Conservation (phyloP, 345 rosid species). For the Erodium maritimum region DNA sequence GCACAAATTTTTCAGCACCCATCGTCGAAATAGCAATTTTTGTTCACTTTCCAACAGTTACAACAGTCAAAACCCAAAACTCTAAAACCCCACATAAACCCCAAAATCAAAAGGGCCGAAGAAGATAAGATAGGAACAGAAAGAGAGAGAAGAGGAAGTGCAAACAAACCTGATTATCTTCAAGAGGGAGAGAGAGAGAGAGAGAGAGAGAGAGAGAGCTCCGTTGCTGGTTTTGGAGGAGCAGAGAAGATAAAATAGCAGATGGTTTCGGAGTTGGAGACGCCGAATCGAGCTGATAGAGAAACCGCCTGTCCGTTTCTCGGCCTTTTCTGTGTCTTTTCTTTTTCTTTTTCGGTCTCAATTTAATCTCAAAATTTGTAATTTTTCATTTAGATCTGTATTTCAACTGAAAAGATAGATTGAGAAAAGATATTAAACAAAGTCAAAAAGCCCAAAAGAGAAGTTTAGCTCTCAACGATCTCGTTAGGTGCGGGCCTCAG, state of each 20-base stretch:
- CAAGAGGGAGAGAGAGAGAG: too few species aligned
- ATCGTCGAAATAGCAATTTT: too few species aligned
- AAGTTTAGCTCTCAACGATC: not conserved
- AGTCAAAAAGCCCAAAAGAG: not conserved
- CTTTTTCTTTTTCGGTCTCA: not conserved
- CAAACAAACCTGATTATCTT: not conserved
- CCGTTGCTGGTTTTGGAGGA: not conserved
- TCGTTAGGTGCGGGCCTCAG: not conserved
- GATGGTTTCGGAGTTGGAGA: not conserved
- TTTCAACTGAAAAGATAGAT: not conserved
- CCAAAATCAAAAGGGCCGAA: not conserved
- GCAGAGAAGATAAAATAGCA: too few species aligned
- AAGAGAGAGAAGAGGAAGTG: not conserved
- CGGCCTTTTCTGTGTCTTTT: not conserved
- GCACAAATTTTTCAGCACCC: too few species aligned
- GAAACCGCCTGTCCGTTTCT: not conserved
- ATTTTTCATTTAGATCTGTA: too few species aligned
- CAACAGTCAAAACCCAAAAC: not conserved
- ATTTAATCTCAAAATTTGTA: not conserved
- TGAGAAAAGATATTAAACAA: not conserved
- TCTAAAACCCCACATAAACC: not conserved
- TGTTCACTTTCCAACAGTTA: not conserved
- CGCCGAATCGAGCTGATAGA: not conserved
- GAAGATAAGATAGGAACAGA: not conserved
- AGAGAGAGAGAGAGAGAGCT: not conserved